Conservation (phyloP, 306 rosid species). For the Phaseolus lunatus region DNA sequence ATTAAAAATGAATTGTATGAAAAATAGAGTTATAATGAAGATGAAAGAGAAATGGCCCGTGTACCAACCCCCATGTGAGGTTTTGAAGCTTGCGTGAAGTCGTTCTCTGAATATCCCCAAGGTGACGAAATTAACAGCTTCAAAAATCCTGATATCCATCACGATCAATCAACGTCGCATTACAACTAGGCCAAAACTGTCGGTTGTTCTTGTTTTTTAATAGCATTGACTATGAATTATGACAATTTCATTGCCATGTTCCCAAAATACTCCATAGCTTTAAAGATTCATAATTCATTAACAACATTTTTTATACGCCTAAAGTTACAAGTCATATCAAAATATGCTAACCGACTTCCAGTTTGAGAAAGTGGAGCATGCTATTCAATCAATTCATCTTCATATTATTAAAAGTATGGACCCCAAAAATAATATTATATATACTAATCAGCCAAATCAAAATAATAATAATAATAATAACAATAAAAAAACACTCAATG, state of each 20-base stretch:
- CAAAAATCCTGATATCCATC: conserved; percentile 10
- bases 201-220: conserved; percentile 24
- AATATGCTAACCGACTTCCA: conserved; percentile 21
- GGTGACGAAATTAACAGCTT: neutral
- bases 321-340: neutral
- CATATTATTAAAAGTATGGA: neutral
- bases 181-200: neutral
- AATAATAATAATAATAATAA: neutral
- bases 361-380: neutral
- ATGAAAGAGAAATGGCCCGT: neutral
- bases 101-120: conserved; percentile 4
- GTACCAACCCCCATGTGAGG: neutral
- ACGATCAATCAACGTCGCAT: neutral
- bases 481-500: neutral
- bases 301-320: conserved; percentile 8
- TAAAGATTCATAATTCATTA: neutral
- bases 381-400: conserved; percentile 1
- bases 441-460: neutral
- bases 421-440: neutral
- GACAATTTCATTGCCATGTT: neutral
- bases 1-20: neutral
- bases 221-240: conserved; percentile 9
- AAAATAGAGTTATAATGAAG: neutral
- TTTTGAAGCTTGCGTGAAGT: conserved; percentile 1
- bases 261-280: conserved; percentile 14